Evolutionary conservation across 495 filamentous ascomycete species (phyloP), one percentile per base, ranked within the genome.

Genomic region (Amniculicola lignicola): DNA sequence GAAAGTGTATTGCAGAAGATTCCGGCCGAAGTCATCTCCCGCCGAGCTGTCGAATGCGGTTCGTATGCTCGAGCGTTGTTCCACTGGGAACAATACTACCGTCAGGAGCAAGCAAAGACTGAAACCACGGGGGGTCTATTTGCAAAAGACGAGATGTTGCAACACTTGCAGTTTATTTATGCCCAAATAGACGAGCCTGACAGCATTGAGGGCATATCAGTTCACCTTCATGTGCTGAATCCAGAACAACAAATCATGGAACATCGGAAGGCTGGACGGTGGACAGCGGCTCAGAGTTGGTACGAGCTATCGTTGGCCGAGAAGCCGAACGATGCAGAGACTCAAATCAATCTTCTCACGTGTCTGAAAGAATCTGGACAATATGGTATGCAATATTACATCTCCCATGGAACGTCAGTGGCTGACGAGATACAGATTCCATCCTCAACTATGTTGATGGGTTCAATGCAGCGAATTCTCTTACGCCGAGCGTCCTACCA

Each of bases 201-300:
- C 69, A 91, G 94, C 0, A 86, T 99, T 36, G 90, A 96, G 65
- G 93, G 93, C 4, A 88, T 99, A 41, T 96, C 92, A 9, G 82
- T 86, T 4, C 83, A 93, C 65, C 70, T 96, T 21, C 83, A 86
- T 44, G 82, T 85, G 9, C 74, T 96, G 16, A 84, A 90, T 53
- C 81, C 95, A 47, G 88, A 96, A 39, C 91, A 96, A 64, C 91
- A 99, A 62, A 82, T 95, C 28, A 75, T 96, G 45, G 90, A 91
- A 59, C 90, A 97, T 67, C 81, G 85, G 29, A 96, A 94, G 66
- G 87, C 89, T 29, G 92, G 90, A n/a, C 79, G 91, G 66, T 99
- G 91, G 93, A 88, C 88, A n/a, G 89, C 93, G 43, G 94, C 89
- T 37, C 92, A 96, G 72, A 93, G 87, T 61, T 99, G 93, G 93